These are phyloP conservation scores for Elsinoe perseae DNA, from an alignment of 2,329 filamentous ascomycete genomes.

Conservation along the genomic window DNA sequence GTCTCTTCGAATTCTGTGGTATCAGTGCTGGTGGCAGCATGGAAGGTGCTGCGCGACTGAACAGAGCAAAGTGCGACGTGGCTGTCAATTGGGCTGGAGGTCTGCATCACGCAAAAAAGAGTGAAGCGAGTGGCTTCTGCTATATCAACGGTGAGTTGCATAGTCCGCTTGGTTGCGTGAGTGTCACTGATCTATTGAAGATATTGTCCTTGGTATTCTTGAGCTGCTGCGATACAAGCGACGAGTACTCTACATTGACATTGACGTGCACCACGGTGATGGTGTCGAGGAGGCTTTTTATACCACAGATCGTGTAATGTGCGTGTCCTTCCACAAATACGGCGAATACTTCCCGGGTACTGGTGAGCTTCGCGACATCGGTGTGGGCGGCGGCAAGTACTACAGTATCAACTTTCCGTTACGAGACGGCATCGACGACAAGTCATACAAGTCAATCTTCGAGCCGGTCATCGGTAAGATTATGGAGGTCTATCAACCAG, in stretches of 20 bases:
- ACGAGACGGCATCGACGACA: conserved; percentile 59
- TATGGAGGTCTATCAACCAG: conserved; percentile 61
- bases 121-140: conserved; percentile 41
- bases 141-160: conserved; percentile 38
- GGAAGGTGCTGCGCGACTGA: conserved; percentile 62
- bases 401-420: conserved; percentile 64
- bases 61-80: conserved; percentile 60
- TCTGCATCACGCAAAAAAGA: conserved; percentile 44
- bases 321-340: conserved; percentile 64
- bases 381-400: conserved; percentile 59
- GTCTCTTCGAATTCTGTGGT: conserved; percentile 62
- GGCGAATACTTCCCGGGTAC: conserved; percentile 66
- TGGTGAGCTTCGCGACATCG: conserved; percentile 60
- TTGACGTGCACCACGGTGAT: conserved; percentile 60
- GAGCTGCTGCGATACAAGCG: conserved; percentile 57
- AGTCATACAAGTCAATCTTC: conserved; percentile 60
- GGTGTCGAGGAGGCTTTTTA: conserved; percentile 66
- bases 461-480: conserved; percentile 60
- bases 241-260: conserved; percentile 59
- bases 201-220: conserved; percentile 59
- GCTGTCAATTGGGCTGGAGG: conserved; percentile 49
- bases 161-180: background rate
- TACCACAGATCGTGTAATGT: conserved; percentile 65
- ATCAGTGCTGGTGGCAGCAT: conserved; percentile 63
- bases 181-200: conserved; percentile 30